Conservation (phyloP, 352 stramenopile species). For the Phytophthora nicotianae region DNA sequence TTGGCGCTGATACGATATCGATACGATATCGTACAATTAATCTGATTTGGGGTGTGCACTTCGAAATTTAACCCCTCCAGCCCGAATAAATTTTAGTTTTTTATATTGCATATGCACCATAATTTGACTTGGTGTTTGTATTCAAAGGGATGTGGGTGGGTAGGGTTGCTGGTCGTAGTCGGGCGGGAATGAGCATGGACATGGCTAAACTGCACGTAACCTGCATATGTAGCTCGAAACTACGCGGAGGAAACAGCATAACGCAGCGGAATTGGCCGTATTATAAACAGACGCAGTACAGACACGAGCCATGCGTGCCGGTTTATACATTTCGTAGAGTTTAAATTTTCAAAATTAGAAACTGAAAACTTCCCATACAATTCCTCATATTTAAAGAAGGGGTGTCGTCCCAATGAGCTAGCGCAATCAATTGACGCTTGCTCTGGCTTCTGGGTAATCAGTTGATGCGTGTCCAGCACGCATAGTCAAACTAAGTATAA, state of each 20-base stretch:
- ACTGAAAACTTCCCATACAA: neutral
- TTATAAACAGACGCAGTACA: neutral
- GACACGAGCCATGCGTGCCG: neutral
- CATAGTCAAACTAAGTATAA: neutral
- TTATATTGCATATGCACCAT: neutral
- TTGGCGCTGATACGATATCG: too few relatives aligned
- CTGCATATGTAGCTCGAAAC: neutral
- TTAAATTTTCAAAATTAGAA: neutral
- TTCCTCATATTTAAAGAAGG: neutral
- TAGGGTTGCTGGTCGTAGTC: neutral
- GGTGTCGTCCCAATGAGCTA: neutral
- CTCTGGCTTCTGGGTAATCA: neutral
- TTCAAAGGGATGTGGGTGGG: neutral
- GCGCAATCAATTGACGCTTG: neutral
- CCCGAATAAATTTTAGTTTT: neutral
- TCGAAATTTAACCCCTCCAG: too few relatives aligned
- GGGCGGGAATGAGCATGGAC: neutral
- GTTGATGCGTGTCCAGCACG: too few relatives aligned
- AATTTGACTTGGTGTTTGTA: neutral
- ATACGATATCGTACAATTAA: too few relatives aligned
- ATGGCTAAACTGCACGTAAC: neutral
- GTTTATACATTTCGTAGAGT: neutral
- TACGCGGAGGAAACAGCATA: neutral
- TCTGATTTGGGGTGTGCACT: too few relatives aligned
- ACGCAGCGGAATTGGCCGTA: neutral